These are phyloP conservation scores for Penicillium sp. DNA, from an alignment of 2,329 filamentous ascomycete genomes.

Conservation along the genomic window DNA sequence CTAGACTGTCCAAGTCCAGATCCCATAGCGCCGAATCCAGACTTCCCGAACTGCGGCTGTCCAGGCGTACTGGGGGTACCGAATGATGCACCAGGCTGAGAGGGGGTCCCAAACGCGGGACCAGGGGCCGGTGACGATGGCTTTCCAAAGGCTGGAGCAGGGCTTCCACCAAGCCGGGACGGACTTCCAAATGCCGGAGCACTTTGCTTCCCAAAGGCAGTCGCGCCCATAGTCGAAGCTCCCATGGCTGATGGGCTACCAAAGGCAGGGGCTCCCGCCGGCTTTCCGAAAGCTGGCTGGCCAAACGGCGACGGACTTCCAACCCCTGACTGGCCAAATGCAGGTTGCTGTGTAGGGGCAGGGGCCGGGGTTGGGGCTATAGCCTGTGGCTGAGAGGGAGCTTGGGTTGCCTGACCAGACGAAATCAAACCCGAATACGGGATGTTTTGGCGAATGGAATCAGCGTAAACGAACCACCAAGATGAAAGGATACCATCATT, in stretches of 20 bases:
- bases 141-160: slow-evolving; percentile 30
- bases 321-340: slow-evolving; percentile 27
- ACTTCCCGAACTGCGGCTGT: slow-evolving; percentile 36
- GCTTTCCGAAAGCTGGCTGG: slow-evolving; percentile 37
- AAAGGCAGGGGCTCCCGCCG: slow-evolving; percentile 24
- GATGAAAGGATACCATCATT: slow-evolving; percentile 79
- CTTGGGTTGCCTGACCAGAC: slow-evolving; percentile 14
- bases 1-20: slow-evolving; percentile 35
- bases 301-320: slow-evolving; percentile 24
- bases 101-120: slow-evolving; percentile 37
- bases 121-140: slow-evolving; percentile 30
- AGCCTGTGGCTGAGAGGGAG: slow-evolving; percentile 12
- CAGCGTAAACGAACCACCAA: slow-evolving; percentile 92
- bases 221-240: slow-evolving; percentile 23
- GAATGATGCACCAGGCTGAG: slow-evolving; percentile 31
- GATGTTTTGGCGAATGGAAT: slow-evolving; percentile 72
- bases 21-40: slow-evolving; percentile 27
- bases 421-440: slow-evolving; percentile 68
- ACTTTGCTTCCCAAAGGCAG: slow-evolving; percentile 31
- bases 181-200: slow-evolving; percentile 30
- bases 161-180: slow-evolving; percentile 24
- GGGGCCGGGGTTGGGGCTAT: slow-evolving; percentile 9
- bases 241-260: slow-evolving; percentile 24
- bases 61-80: slow-evolving; percentile 37
- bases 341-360: slow-evolving; percentile 17